Conservation (phyloP, 441 rosid species). For the Populus hybrid region DNA sequence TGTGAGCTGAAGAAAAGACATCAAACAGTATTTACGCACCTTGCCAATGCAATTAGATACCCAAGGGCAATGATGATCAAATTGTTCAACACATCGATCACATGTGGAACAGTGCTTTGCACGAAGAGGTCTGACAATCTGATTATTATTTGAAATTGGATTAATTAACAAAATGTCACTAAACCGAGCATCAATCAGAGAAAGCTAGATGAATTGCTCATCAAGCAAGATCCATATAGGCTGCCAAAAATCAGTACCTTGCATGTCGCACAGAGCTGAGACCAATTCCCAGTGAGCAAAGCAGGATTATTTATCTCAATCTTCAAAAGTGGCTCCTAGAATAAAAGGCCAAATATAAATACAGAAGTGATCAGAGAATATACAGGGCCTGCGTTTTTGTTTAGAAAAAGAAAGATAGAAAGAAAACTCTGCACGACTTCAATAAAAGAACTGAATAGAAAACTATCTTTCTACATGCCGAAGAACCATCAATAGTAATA, state of each 20-base stretch:
- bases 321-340: constrained; percentile 88
- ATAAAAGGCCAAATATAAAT: constrained; percentile 1
- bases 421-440: not conserved
- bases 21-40: constrained; percentile 39
- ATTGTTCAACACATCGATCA: constrained; percentile 95
- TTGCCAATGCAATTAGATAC: constrained; percentile 98
- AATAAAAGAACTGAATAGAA: not conserved
- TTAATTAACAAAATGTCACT: not conserved
- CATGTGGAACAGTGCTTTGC: constrained; percentile 97
- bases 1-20: not conserved
- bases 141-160: constrained; percentile 19
- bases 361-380: not conserved
- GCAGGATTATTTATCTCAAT: constrained; percentile 86
- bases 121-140: constrained; percentile 96
- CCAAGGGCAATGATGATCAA: constrained; percentile 99
- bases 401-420: not conserved
- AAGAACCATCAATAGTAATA: not conserved
- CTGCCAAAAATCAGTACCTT: constrained; percentile 45
- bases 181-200: constrained; percentile 6
- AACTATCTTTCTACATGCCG: not conserved
- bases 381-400: not conserved
- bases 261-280: constrained; percentile 98
- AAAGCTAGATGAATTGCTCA: not conserved
- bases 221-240: not conserved
- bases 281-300: constrained; percentile 93